Base-by-base conservation (phyloP, 352 stramenopile genomes). In the Phytophthora kernoviae region DNA sequence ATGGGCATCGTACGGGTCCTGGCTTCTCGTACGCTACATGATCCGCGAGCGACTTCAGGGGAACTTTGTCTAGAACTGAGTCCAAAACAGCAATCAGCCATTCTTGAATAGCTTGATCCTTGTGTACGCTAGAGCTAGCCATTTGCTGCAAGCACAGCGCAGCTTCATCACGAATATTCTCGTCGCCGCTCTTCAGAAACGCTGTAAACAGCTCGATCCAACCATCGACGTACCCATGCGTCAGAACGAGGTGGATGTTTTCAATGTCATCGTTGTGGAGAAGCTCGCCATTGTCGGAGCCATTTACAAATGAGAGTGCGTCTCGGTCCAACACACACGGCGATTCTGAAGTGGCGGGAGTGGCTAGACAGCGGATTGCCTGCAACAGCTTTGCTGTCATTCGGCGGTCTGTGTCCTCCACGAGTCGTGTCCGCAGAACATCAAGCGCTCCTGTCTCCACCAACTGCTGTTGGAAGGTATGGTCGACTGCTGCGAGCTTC, bases 131-230 rank as follows among this genome's bases (percentile, higher is more conserved):
- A 22, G 64, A 43, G 1, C 57, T 76, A 4, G 69, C 69, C 12
- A 92, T 73, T 46, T 88, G 79, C 6, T 87, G 45, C 6, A 92
- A 70, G 42, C 83, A 92, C n/a, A 68, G 54, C 1, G 75, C 75
- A 7, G 83, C 83, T 50, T 90, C 59, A 14, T 65, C 61, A 4
- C 77, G 73, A 10, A 92, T 73, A 0, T 62, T 58, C 18, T 74
- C 47, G 44, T 90, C 54, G n/a, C 76, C 66, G 26, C 70, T 83
- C 17, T 75, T 73, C 6, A 90, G 37, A 27, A 88, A 87, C 10
- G 79, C 66, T 8, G 80, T 89, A 51, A 90, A 90, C n/a, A 92
- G 42, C 43, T 90, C 83, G 45, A 92, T 90, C 83, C 83, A 93
- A 4, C 83, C 83, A 47, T 88, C 78, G 2, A 91, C 75, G 58